These are phyloP conservation scores for Tetradesmus obliquus DNA, from an alignment of 139 green algal genomes.

Conservation along the genomic window DNA sequence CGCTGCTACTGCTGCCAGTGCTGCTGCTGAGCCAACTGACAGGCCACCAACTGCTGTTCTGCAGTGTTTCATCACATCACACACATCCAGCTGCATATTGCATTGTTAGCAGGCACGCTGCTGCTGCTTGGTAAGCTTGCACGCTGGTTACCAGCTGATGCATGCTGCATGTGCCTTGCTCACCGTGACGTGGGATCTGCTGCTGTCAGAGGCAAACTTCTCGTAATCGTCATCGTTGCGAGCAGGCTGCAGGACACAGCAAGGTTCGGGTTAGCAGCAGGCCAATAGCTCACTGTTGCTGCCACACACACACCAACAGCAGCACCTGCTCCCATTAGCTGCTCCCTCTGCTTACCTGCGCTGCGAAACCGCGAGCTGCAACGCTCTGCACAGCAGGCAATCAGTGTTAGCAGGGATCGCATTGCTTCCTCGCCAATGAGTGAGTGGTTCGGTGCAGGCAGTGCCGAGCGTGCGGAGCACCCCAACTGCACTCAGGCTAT, in stretches of 20 bases:
- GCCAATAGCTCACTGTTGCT: neutral
- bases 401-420: neutral
- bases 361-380: constrained; percentile 31
- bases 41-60: neutral
- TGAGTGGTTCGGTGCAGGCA: neutral
- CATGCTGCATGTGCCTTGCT: neutral
- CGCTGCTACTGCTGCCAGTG: neutral
- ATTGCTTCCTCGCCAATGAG: constrained; percentile 11
- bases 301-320: neutral
- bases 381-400: neutral
- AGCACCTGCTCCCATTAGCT: neutral
- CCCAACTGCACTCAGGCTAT: neutral
- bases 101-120: neutral
- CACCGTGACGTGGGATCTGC: constrained; percentile 64
- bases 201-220: constrained; percentile 57
- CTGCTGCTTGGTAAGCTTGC: neutral
- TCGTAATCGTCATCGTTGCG: constrained; percentile 81
- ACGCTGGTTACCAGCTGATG: neutral
- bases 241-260: constrained; percentile 6
- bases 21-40: neutral
- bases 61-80: neutral
- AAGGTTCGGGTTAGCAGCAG: neutral
- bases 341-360: constrained; percentile 36
- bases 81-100: neutral
- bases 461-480: neutral